Conservation (phyloP, 1,139 yeast genomes). For the Kodamaea sp. region DNA sequence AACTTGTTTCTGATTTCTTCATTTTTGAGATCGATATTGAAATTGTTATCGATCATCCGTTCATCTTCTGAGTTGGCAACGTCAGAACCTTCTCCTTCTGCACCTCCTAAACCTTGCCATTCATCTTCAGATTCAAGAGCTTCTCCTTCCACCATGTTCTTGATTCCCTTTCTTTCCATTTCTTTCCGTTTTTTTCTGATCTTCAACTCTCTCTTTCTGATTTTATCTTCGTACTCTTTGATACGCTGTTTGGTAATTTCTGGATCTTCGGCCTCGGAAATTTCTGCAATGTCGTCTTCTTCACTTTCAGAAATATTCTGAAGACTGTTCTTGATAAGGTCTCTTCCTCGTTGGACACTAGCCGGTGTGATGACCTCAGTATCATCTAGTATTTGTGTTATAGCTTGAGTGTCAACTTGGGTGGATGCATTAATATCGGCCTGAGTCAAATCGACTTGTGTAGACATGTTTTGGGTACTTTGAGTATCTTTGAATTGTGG, state of each 20-base stretch:
- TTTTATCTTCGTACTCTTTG: slow-evolving; percentile 39
- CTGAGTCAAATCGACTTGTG: slow-evolving; percentile 8
- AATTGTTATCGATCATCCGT: slow-evolving; percentile 74
- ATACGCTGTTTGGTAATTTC: slow-evolving; percentile 33
- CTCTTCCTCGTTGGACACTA: slow-evolving; percentile 27
- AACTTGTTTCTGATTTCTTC: slow-evolving; percentile 61
- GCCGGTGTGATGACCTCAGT: slow-evolving; percentile 26
- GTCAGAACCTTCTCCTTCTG: slow-evolving; percentile 69
- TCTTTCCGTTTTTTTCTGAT: slow-evolving; percentile 45
- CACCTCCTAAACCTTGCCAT: slow-evolving; percentile 89
- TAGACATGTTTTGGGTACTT: slow-evolving; percentile 8
- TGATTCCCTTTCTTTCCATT: slow-evolving; percentile 52
- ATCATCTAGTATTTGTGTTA: background rate
- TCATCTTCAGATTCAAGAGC: slow-evolving; percentile 98
- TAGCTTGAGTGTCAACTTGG: slow-evolving; percentile 4
- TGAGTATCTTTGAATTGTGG: slow-evolving; percentile 29
- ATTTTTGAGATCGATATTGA: slow-evolving; percentile 58
- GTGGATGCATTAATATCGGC: slow-evolving; percentile 10
- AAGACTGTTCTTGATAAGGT: slow-evolving; percentile 19
- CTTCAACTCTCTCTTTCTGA: slow-evolving; percentile 40
- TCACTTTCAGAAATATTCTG: slow-evolving; percentile 18
- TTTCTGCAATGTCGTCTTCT: too few relatives aligned
- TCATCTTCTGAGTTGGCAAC: slow-evolving; percentile 75
- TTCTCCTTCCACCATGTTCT: slow-evolving; percentile 70
- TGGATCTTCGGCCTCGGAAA: slow-evolving; percentile 23